Percentiles rank a stretch among this genome's conserved stretches.
These are phyloP conservation scores for Colletotrichum brevisporum DNA, from an alignment of 2,329 filamentous ascomycete genomes.

Conservation along the genomic window DNA sequence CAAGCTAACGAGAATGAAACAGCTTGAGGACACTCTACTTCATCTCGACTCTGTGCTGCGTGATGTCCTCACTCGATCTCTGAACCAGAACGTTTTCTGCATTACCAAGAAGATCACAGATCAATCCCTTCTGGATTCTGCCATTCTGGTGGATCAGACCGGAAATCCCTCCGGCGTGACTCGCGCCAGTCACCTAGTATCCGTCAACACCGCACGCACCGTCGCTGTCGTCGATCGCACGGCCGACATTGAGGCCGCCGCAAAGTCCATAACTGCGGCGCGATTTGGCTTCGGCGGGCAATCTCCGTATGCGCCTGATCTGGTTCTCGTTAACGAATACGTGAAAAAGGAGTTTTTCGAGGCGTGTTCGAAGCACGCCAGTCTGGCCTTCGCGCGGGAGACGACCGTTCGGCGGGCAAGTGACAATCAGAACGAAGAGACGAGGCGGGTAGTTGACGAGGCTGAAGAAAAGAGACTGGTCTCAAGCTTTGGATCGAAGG, in stretches of 20 bases:
- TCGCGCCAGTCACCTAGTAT: constrained; percentile 41
- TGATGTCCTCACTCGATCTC: constrained; percentile 20
- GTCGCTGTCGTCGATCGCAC: constrained; percentile 74
- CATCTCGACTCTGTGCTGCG: constrained; percentile 34
- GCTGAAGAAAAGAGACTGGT: constrained; percentile 45
- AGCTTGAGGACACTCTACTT: constrained; percentile 33
- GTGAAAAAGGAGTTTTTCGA: constrained; percentile 68
- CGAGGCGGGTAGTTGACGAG: constrained; percentile 43
- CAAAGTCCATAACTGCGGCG: constrained; percentile 65
- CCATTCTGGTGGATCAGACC: constrained; percentile 34
- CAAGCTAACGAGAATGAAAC: not conserved
- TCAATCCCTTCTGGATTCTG: constrained; percentile 17
- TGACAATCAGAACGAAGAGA: constrained; percentile 42
- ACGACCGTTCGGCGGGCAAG: constrained; percentile 38
- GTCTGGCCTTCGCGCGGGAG: constrained; percentile 52
- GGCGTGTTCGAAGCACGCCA: constrained; percentile 35
- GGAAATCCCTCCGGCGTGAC: not conserved
- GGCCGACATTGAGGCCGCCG: constrained; percentile 67
- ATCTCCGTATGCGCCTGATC: constrained; percentile 73
- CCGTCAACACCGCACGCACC: constrained; percentile 45
- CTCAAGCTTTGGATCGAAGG: constrained; percentile 34
- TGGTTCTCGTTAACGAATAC: constrained; percentile 76
- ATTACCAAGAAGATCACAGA: constrained; percentile 33
- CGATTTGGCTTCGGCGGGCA: constrained; percentile 68
- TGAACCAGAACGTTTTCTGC: constrained; percentile 34